Evolutionary conservation across 2,329 filamentous ascomycete species (phyloP).

Genomic region (Knoxdaviesia capensis): DNA sequence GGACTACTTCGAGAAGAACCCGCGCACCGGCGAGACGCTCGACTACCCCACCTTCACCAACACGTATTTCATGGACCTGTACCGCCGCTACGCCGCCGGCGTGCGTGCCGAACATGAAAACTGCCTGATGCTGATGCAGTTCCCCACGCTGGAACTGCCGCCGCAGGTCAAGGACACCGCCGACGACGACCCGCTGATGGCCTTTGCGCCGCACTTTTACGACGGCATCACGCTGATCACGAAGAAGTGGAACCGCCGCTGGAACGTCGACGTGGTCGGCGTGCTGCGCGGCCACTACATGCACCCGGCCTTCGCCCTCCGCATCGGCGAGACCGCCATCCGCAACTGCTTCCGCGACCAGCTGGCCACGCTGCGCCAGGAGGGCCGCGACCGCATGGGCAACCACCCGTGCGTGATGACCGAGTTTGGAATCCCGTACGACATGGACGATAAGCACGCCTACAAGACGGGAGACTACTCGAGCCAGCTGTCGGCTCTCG

Average conservation of each 20-base stretch:
- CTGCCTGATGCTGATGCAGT: conserved; percentile 78
- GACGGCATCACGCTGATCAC: conserved; percentile 93
- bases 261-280: conserved; percentile 93
- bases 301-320: conserved; percentile 78
- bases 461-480: conserved; percentile 93
- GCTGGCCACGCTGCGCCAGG: conserved; percentile 59
- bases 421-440: conserved; percentile 94
- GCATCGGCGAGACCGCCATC: conserved; percentile 82
- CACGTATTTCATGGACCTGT: conserved; percentile 76
- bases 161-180: conserved; percentile 69
- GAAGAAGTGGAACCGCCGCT: conserved; percentile 95
- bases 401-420: conserved; percentile 77
- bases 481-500: conserved; percentile 78
- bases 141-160: conserved; percentile 78
- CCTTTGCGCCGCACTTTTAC: conserved; percentile 90
- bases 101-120: conserved; percentile 60
- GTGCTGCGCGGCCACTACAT: conserved; percentile 76
- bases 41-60: conserved; percentile 80
- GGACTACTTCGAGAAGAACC: conserved; percentile 72
- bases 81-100: conserved; percentile 52
- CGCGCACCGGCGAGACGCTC: conserved; percentile 49
- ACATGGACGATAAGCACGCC: conserved; percentile 93
- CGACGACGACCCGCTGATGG: conserved; percentile 78
- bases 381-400: conserved; percentile 76
- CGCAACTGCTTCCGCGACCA: conserved; percentile 85